Percentiles rank a stretch among this genome's conserved stretches.
These are phyloP conservation scores for Pichia californica DNA, from an alignment of 805 yeast genomes.

Conservation along the genomic window DNA sequence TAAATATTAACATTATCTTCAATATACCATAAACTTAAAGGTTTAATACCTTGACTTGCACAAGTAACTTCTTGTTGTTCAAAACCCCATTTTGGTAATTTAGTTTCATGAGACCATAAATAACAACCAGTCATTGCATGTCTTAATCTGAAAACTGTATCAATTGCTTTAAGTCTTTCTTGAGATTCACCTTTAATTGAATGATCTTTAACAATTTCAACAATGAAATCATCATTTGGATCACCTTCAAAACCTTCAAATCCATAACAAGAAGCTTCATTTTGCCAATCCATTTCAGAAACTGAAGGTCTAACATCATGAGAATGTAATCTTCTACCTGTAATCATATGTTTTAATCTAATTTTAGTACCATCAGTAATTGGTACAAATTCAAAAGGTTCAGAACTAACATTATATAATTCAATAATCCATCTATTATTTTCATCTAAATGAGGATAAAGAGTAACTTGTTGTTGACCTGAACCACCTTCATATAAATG, in stretches of 20 bases:
- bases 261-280: constrained; percentile 75
- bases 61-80: constrained; percentile 82
- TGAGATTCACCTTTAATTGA: constrained; percentile 49
- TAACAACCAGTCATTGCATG: constrained; percentile 79
- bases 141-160: constrained; percentile 64
- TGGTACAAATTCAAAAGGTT: constrained; percentile 53
- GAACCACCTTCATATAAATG: constrained; percentile 72
- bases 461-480: constrained; percentile 75
- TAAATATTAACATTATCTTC: constrained; percentile 58
- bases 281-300: constrained; percentile 74
- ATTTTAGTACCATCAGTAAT: constrained; percentile 64
- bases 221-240: constrained; percentile 75
- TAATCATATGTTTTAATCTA: constrained; percentile 52
- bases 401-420: constrained; percentile 53
- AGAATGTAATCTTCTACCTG: constrained; percentile 68
- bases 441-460: constrained; percentile 70
- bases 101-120: constrained; percentile 66
- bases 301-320: constrained; percentile 81
- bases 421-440: constrained; percentile 72
- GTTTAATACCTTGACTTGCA: constrained; percentile 60
- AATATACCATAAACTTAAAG: constrained; percentile 63
- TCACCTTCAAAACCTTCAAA: constrained; percentile 73
- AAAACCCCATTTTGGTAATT: constrained; percentile 78
- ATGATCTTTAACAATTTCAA: constrained; percentile 57
- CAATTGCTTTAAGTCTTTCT: constrained; percentile 53